phyloP scores from a whole-genome alignment of 306 rosid species.

The Cicer bijugum region DNA sequence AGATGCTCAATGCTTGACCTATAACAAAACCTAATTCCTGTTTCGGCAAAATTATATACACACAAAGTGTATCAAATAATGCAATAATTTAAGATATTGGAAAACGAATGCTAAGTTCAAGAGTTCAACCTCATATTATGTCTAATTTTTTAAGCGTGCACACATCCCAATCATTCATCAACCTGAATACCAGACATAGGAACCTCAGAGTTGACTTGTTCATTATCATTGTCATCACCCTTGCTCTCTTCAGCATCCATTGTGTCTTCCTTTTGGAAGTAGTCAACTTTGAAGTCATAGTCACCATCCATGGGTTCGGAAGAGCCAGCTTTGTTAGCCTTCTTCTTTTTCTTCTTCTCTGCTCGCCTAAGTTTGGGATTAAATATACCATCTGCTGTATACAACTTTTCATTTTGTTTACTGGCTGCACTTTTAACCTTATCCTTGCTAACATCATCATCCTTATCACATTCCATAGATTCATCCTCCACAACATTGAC shows the following conservation, averaged over 20 bases:
- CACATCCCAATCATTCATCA: slow-evolving; percentile 38
- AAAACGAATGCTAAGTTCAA: neutral
- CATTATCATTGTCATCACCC: slow-evolving; percentile 40
- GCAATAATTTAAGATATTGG: slow-evolving; percentile 3
- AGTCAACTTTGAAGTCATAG: slow-evolving; percentile 87
- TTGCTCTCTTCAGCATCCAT: slow-evolving; percentile 63
- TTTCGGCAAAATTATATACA: slow-evolving; percentile 31
- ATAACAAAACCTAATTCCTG: neutral
- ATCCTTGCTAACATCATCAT: slow-evolving; percentile 51
- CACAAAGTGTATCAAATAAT: neutral
- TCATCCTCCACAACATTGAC: slow-evolving; percentile 53
- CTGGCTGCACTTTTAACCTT: slow-evolving; percentile 54
- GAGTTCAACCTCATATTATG: neutral
- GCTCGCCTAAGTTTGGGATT: slow-evolving; percentile 74
- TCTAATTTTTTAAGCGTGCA: neutral
- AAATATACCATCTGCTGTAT: slow-evolving; percentile 77
- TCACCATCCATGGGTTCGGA: slow-evolving; percentile 75
- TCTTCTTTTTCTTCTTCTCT: slow-evolving; percentile 83
- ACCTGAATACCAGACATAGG: slow-evolving; percentile 51
- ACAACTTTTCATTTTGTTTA: slow-evolving; percentile 83
- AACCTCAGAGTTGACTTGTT: slow-evolving; percentile 41
- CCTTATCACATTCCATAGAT: slow-evolving; percentile 55
- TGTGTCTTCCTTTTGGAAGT: slow-evolving; percentile 56
- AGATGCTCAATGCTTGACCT: slow-evolving; percentile 21
- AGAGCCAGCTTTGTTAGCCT: slow-evolving; percentile 50